Evolutionary conservation across 169 alveolate genomes (phyloP), one percentile per base, ranked within the genome.

Genomic region (Plasmodium vinckei): DNA sequence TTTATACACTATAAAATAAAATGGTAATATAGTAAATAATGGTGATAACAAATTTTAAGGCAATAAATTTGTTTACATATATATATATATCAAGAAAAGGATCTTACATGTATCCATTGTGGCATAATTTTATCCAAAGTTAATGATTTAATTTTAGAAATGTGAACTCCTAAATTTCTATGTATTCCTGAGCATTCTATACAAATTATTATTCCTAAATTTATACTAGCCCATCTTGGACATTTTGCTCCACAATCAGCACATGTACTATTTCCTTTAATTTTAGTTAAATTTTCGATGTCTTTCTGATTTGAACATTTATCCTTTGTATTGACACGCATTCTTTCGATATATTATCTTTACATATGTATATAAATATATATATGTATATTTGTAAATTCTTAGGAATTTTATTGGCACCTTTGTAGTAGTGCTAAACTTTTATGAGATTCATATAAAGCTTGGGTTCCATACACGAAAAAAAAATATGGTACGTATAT

Each of bases 161-260:
- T 94, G 72, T 97, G 99, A 9, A 96, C 98, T 1, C 99, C 99
- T 44, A 98, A 94, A 88, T 94, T 95, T 68, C 99, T 93, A 87
- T 98, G 99, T 23, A 96, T 89, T 13, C 99, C 99, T 61, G 98
- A 96, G 92, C 99, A 98, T 73, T 97, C 97, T 51, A 98, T 96
- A 72, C 99, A 98, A 21, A 98, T 88, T 89, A 93, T 89, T 17
- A 97, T 97, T 25, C 99, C 99, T 19, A 97, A 93, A 84, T 97
- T 97, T 39, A 97, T 93, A 64, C 98, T 95, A 5, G 99, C 99
- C 99, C 99, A 98, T 47, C 99, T 88, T 7, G 99, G 99, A 59
- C 97, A 92, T 25, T 96, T 87, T 42, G 97, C 92, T 21, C 98
- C 97, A 73, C 99, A 98, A 82, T 98, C 99, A 12, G 99, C 99